Evolutionary conservation across 441 rosid species (phyloP).

Genomic region (Populus trichocarpa): DNA sequence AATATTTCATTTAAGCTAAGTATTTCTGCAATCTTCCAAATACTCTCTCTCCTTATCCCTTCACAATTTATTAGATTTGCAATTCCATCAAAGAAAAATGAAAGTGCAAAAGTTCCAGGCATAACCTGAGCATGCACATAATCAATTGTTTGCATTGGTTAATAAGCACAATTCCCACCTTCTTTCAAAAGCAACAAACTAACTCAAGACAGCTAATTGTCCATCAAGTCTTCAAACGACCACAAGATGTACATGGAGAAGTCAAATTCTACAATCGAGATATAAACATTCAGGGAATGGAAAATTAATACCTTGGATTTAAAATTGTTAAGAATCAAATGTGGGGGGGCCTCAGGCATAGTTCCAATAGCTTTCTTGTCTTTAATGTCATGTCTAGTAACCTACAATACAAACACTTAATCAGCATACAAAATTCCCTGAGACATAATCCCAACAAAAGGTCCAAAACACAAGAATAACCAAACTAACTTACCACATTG

Average conservation of each 20-base stretch:
- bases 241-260: background rate
- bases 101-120: background rate
- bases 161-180: background rate
- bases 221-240: background rate
- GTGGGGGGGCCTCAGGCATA: conserved; percentile 93
- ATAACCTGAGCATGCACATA: background rate
- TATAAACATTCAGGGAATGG: background rate
- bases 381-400: conserved; percentile 86
- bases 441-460: conserved; percentile 7
- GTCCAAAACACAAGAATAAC: conserved; percentile 3
- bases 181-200: background rate
- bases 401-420: conserved; percentile 38
- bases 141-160: background rate
- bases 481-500: conserved; percentile 72
- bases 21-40: background rate
- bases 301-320: conserved; percentile 49
- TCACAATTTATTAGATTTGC: background rate
- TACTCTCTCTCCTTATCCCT: background rate
- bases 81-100: background rate
- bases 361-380: conserved; percentile 71
- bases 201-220: background rate
- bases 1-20: background rate
- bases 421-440: conserved; percentile 7
- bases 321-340: conserved; percentile 78
- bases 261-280: background rate